Percentiles rank a stretch among this genome's conserved stretches.
These are phyloP conservation scores for Aspergillus costaricaensis DNA, from an alignment of 2,329 filamentous ascomycete species.

Conservation along the genomic window DNA sequence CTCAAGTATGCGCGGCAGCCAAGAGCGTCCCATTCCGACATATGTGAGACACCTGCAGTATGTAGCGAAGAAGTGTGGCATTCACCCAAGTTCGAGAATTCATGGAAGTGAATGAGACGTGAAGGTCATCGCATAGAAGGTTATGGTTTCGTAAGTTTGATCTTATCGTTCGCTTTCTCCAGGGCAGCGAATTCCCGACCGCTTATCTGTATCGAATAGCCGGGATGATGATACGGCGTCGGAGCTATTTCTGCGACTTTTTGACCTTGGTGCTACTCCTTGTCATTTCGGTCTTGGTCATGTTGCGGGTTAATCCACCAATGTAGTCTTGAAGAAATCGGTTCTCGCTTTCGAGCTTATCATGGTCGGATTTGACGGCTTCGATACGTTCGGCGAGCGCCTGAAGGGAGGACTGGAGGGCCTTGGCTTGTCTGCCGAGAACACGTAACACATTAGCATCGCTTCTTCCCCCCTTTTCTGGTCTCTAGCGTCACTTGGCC, in stretches of 20 bases:
- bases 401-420: slow-evolving; percentile 83
- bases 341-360: slow-evolving; percentile 96
- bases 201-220: slow-evolving; percentile 13
- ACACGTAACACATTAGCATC: not conserved
- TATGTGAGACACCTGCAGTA: slow-evolving; percentile 2
- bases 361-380: slow-evolving; percentile 88
- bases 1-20: not conserved
- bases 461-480: not conserved
- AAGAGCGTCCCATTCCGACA: slow-evolving; percentile 6
- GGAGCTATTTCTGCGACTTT: slow-evolving; percentile 42
- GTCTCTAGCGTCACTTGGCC: not conserved
- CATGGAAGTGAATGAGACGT: slow-evolving; percentile 5
- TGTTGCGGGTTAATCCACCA: slow-evolving; percentile 84
- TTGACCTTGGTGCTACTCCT: slow-evolving; percentile 56
- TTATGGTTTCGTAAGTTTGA: slow-evolving; percentile 7
- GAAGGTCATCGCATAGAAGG: slow-evolving; percentile 3
- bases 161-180: slow-evolving; percentile 20
- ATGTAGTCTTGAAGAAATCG: slow-evolving; percentile 98
- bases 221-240: slow-evolving; percentile 3
- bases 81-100: not conserved
- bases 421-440: slow-evolving; percentile 73
- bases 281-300: slow-evolving; percentile 58
- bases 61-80: not conserved
- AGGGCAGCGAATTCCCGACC: slow-evolving; percentile 18
- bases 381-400: slow-evolving; percentile 93